Evolutionary conservation across 2,329 filamentous ascomycete genomes (phyloP), one percentile per base, ranked within the genome.

Genomic region (Fusarium pseudoanthophilum): DNA sequence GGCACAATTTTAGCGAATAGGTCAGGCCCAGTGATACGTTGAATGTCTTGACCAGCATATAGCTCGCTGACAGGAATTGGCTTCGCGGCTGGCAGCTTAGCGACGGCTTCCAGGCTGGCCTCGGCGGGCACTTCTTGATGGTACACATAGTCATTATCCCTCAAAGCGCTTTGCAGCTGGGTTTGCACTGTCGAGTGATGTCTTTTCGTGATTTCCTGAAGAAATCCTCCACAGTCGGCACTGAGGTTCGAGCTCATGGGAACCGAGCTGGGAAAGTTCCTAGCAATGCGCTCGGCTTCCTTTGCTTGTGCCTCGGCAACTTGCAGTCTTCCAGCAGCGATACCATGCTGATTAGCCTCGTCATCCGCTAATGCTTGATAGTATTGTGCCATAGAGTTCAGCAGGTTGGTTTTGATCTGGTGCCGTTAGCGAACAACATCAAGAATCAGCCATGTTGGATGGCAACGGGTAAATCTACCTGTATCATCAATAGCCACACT

Each of bases 61-160:
- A 99, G 86, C 80, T 99, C 97, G 80, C 93, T 97, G 36, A 99
- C 95, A 0, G 96, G 95, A 71, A 99, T 98, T 7, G 96, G 95
- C 82, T 99, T 99, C 13, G 96, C 95, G 4, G 96, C 97, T 9
- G 95, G 95, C 21, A 98, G 87, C 81, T 98, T 99, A 7, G 95
- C 89, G 55, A 99, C 95, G 2, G 92, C 88, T 3, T 93, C 85
- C 18, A 99, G 85, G 34, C 92, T 92, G 8, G 95, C 93, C 81
- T 98, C 95, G 15, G 92, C 91, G 0, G 96, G 95, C 4, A 99
- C 92, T 4, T 91, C 92, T 77, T 98, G 94, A 80, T 99, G 96
- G 79, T 99, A 99, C 80, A 99, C 97, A 82, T 96, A 98, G 80
- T 99, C 96, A 76, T 99, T 99, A 82, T 99, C 96, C 78, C 97